Evolutionary conservation across 345 rosid genomes (phyloP).

Genomic region (Gossypium rotundifolium): DNA sequence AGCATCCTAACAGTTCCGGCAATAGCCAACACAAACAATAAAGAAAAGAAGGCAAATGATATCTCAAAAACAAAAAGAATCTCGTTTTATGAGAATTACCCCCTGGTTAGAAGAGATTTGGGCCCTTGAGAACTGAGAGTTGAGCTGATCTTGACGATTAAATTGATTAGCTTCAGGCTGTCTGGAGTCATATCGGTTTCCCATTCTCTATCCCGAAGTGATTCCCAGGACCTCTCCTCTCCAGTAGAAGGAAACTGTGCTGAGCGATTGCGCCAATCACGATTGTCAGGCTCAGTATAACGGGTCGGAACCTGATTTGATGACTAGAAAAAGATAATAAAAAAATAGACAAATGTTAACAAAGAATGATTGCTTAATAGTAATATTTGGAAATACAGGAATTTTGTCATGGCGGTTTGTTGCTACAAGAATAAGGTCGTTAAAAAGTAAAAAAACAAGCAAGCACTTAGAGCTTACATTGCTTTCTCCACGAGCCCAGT

Average conservation of each 20-base stretch:
- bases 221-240: constrained; percentile 70
- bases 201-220: constrained; percentile 46
- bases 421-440: background rate
- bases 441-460: background rate
- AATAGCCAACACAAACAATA: background rate
- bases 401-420: background rate
- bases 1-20: background rate
- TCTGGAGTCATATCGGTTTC: constrained; percentile 36
- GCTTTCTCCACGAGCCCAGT: constrained; percentile 57
- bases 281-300: constrained; percentile 74
- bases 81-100: constrained; percentile 23
- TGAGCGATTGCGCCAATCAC: constrained; percentile 84
- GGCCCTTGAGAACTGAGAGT: constrained; percentile 36
- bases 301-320: constrained; percentile 51
- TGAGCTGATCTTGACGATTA: constrained; percentile 43
- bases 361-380: background rate
- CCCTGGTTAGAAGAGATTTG: constrained; percentile 51
- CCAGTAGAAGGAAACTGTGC: constrained; percentile 49
- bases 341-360: background rate
- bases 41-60: background rate
- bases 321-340: constrained; percentile 23
- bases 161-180: constrained; percentile 42
- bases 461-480: constrained; percentile 38
- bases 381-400: background rate
- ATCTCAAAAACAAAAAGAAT: background rate